A percentile compares a stretch with the other conserved stretches of the same genome.
Evolutionary conservation across 352 stramenopile species (phyloP).

Genomic region (Pythium aphanidermatum): DNA sequence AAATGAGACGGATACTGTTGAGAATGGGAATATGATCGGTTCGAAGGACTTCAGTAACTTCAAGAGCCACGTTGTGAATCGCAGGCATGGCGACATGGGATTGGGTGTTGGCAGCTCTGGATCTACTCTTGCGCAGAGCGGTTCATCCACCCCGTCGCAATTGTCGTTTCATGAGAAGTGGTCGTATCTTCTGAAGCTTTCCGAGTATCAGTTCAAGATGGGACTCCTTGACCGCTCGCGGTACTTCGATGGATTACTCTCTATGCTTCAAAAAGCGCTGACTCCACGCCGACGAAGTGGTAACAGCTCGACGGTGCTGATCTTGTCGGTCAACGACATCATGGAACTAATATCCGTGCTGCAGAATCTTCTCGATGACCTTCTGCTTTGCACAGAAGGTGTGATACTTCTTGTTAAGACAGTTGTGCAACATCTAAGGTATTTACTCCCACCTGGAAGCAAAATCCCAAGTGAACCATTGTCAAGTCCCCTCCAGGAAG

Average conservation of each 20-base stretch:
- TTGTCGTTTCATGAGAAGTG: slow-evolving; percentile 66
- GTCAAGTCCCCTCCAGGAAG: slow-evolving; percentile 49
- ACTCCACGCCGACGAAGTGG: slow-evolving; percentile 38
- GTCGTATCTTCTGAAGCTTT: slow-evolving; percentile 79
- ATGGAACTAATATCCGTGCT: slow-evolving; percentile 71
- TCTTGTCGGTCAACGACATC: slow-evolving; percentile 61
- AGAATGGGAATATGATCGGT: neutral
- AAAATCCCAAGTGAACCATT: slow-evolving; percentile 30
- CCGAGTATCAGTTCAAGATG: slow-evolving; percentile 77
- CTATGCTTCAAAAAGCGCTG: slow-evolving; percentile 71
- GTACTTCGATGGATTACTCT: slow-evolving; percentile 79
- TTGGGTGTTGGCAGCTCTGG: too few species aligned
- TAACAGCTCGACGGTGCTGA: slow-evolving; percentile 38
- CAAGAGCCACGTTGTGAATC: slow-evolving; percentile 15
- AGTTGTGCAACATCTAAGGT: slow-evolving; percentile 67
- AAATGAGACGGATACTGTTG: slow-evolving; percentile 18
- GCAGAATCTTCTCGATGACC: slow-evolving; percentile 64
- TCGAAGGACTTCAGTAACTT: neutral
- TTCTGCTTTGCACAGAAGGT: slow-evolving; percentile 49
- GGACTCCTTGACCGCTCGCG: slow-evolving; percentile 60
- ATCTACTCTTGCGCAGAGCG: too few species aligned
- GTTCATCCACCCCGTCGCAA: slow-evolving; percentile 13
- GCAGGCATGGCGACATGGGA: slow-evolving; percentile 28
- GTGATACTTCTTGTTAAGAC: slow-evolving; percentile 71
- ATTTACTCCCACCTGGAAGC: slow-evolving; percentile 53